Evolutionary conservation across 768 basidiomycete genomes (phyloP), one percentile per base, ranked within the genome.

Genomic region (Amanita brunnescens): DNA sequence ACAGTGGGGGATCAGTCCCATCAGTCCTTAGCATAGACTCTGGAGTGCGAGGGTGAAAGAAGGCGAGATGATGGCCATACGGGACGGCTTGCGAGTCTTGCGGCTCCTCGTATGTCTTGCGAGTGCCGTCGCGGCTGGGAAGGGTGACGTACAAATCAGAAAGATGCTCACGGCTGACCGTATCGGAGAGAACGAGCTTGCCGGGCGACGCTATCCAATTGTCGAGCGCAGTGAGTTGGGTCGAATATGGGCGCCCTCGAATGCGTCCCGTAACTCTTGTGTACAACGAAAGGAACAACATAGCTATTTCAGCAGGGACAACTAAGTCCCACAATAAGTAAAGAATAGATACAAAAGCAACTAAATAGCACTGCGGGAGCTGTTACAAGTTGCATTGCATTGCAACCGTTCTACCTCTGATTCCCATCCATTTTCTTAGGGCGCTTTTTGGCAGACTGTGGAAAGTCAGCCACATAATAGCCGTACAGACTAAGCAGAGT

Each of bases 1-100:
- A 81, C 47, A 86, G 81, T 43, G 83, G 79, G 1, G 76, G 71
- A 47, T 87, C 86, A 10, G 86, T 88, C 13, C 85, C 86, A 58
- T 89, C 87, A n/a, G 70, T 57, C 10, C 81, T 75, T 34, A 89
- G 70, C 16, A 63, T 61, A 10, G 60, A 45, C 59, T 86, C 84
- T 0, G 85, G 77, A 32, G 73, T 75, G 29, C 79, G 75, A 2
- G 78, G 76, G 51, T 87, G 83, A 66, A 89, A 89, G 70, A 87
- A 88, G 10, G 72, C 81, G 20, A 89, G 74, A 57, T 87, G 83
- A 58, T 86, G 83, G 5, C 85, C 87, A 54, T 75, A 78, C 5
- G 69, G 72, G 24, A 87, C 66, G 2, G 74, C 67, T 1, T 68
- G 55, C 5, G 73, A 70, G 2, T 57, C 57, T 41, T 61, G 55